Conservation (phyloP, 352 stramenopile species). For the Halophytophthora polymorphica region DNA sequence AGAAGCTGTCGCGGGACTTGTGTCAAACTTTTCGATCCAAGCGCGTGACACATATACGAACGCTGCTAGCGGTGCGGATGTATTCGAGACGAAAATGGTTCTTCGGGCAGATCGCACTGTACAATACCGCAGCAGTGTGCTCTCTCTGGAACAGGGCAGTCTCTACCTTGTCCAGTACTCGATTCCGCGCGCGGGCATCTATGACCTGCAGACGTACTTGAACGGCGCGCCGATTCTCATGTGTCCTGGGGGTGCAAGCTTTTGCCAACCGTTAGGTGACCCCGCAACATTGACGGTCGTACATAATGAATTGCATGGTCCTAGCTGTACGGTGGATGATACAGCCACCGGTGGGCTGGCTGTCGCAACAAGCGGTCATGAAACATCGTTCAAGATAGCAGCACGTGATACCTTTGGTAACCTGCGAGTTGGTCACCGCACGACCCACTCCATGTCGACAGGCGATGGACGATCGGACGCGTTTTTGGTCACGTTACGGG, state of each 20-base stretch:
- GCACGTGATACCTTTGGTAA: conserved; percentile 94
- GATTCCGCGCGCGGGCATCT: conserved; percentile 85
- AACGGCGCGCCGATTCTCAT: conserved; percentile 86
- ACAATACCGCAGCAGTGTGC: conserved; percentile 79
- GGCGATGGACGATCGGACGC: conserved; percentile 88
- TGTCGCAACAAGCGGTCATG: conserved; percentile 73
- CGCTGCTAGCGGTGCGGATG: conserved; percentile 20
- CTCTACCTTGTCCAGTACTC: conserved; percentile 94
- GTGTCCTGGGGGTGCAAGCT: conserved; percentile 60
- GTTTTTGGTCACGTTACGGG: conserved; percentile 87
- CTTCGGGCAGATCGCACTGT: conserved; percentile 48
- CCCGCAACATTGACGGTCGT: conserved; percentile 81
- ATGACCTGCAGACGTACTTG: conserved; percentile 82
- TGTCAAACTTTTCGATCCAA: conserved; percentile 94
- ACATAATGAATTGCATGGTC: conserved; percentile 86
- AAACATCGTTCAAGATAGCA: conserved; percentile 85
- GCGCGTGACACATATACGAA: conserved; percentile 95
- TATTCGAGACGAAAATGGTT: conserved; percentile 88
- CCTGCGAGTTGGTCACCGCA: conserved; percentile 71
- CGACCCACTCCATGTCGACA: conserved; percentile 57
- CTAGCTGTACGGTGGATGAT: conserved; percentile 85
- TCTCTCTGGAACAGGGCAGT: conserved; percentile 51
- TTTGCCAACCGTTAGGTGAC: conserved; percentile 41
- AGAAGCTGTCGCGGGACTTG: conserved; percentile 90
- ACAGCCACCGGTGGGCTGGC: conserved; percentile 67